Percentiles rank a stretch among this genome's conserved stretches.
phyloP scores from a whole-genome alignment of 2,329 filamentous ascomycete genomes.

The Chaetomiaceae sp. region DNA sequence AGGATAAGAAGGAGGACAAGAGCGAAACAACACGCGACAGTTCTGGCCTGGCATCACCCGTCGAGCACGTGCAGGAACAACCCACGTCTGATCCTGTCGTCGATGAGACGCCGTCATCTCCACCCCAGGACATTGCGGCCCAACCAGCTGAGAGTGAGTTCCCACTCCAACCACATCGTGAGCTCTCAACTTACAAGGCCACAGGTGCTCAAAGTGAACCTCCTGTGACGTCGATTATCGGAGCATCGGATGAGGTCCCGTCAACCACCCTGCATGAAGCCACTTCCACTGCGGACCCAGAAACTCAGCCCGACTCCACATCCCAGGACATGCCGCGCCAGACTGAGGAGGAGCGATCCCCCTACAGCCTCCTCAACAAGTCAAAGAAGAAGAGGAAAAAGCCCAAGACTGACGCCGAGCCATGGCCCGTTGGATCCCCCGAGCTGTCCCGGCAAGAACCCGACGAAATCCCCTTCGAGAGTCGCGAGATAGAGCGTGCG shows the following conservation, averaged over 20 bases:
- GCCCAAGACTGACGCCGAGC: slow-evolving; percentile 16
- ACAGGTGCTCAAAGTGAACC: not conserved
- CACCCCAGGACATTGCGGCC: slow-evolving; percentile 1
- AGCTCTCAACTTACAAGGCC: not conserved
- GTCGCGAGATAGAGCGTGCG: slow-evolving; percentile 11
- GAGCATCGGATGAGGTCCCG: not conserved
- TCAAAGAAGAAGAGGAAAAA: slow-evolving; percentile 17
- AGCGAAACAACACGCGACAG: slow-evolving; percentile 1
- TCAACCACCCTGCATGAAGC: slow-evolving; percentile 2
- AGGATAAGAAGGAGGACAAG: slow-evolving; percentile 33
- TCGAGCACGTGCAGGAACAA: not conserved
- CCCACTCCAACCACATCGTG: not conserved
- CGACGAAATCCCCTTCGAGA: slow-evolving; percentile 11
- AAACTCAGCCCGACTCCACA: not conserved
- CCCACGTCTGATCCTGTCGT: not conserved
- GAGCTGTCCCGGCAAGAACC: not conserved
- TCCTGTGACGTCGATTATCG: not conserved
- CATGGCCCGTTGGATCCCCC: slow-evolving; percentile 14
- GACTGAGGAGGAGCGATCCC: slow-evolving; percentile 10
- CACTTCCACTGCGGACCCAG: slow-evolving; percentile 1
- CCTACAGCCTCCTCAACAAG: slow-evolving; percentile 19
- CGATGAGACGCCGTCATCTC: slow-evolving; percentile 8
- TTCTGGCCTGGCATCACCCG: not conserved
- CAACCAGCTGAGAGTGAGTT: slow-evolving; percentile 9
- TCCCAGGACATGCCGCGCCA: slow-evolving; percentile 11